These are phyloP conservation scores for Wickerhamiella alocasiicola DNA, from an alignment of 805 yeast species.

Conservation along the genomic window DNA sequence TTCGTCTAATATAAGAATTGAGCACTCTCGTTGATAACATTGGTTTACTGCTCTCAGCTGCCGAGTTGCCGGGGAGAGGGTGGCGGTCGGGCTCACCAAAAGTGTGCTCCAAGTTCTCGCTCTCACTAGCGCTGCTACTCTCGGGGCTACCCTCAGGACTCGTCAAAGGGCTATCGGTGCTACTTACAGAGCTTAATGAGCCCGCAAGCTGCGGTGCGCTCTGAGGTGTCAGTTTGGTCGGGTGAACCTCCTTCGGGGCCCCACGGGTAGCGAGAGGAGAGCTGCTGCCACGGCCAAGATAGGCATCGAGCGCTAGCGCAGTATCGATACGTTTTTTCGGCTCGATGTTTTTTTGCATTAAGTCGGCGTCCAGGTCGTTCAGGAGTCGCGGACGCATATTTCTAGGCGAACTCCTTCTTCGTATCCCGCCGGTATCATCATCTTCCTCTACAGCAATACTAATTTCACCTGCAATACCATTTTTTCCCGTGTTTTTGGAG, in stretches of 20 bases:
- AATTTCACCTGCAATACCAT: conserved; percentile 12
- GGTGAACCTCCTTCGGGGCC: background rate
- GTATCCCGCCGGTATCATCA: conserved; percentile 23
- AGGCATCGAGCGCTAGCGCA: conserved; percentile 9
- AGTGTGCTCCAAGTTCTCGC: no score
- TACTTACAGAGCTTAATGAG: background rate
- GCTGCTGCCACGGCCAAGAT: background rate
- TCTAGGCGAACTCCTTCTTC: conserved; percentile 11
- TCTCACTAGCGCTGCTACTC: background rate
- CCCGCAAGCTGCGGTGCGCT: conserved; percentile 5
- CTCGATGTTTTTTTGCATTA: conserved; percentile 1
- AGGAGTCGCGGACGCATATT: conserved; percentile 8
- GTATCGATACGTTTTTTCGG: background rate
- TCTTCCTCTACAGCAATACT: conserved; percentile 22
- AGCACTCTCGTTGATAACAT: conserved; percentile 1
- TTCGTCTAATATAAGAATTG: conserved; percentile 20
- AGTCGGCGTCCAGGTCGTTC: conserved; percentile 1
- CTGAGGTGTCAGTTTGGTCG: background rate
- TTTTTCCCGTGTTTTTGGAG: conserved; percentile 16
- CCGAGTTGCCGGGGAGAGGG: conserved; percentile 6
- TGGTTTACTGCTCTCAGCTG: background rate
- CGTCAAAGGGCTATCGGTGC: conserved; percentile 8
- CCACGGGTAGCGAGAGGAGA: background rate
- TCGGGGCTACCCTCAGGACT: conserved; percentile 10
- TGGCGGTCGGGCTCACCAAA: background rate